Percentiles rank a stretch among this genome's conserved stretches.
phyloP scores from a whole-genome alignment of 169 alveolate genomes.

The Plasmodium gonderi region DNA sequence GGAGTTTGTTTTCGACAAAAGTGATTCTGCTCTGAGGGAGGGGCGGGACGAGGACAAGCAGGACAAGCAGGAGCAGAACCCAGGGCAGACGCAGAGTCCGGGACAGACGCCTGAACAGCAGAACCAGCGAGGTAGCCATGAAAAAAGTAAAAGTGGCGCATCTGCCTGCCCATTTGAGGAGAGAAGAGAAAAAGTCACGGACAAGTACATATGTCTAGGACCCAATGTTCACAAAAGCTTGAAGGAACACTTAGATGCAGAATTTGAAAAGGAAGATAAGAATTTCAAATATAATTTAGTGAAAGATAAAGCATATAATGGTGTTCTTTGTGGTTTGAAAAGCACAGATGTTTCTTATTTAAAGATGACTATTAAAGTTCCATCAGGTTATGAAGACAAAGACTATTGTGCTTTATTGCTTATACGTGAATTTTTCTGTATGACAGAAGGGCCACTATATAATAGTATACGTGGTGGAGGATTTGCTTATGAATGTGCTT shows the following conservation, averaged over 20 bases:
- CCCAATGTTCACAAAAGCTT: conserved; percentile 50
- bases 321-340: conserved; percentile 69
- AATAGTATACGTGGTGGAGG: conserved; percentile 87
- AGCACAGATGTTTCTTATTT: conserved; percentile 82
- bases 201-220: conserved; percentile 30
- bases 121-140: background rate
- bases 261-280: conserved; percentile 44
- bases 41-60: too few relatives aligned
- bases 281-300: conserved; percentile 2
- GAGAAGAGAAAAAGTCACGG: background rate
- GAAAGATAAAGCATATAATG: conserved; percentile 46
- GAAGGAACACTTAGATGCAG: conserved; percentile 36
- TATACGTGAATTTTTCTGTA: conserved; percentile 78
- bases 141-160: background rate
- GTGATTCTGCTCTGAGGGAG: too few relatives aligned
- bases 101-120: too few relatives aligned
- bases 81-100: too few relatives aligned
- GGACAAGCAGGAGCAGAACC: too few relatives aligned
- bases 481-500: conserved; percentile 79
- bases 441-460: conserved; percentile 85
- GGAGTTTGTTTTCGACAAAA: background rate
- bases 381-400: conserved; percentile 74
- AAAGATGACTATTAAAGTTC: conserved; percentile 76
- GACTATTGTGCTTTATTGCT: conserved; percentile 75
- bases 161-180: background rate